Conservation (phyloP, 495 filamentous ascomycete species). For the Oleoguttula mirabilis region DNA sequence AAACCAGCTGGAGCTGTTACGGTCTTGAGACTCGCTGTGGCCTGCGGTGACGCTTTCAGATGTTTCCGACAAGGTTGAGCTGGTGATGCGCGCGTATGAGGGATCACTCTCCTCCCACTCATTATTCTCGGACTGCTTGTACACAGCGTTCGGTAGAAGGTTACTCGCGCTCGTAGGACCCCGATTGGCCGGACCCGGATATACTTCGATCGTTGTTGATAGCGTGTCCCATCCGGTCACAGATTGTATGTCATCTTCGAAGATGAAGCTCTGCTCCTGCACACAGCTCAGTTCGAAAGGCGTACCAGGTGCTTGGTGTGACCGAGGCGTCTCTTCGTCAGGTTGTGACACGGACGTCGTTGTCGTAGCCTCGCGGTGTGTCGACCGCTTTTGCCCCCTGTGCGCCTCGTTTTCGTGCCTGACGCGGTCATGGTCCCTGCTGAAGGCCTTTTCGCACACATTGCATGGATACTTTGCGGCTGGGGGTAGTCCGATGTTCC, state of each 20-base stretch:
- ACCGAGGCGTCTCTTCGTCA: not conserved
- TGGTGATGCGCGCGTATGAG: not conserved
- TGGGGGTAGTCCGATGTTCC: not conserved
- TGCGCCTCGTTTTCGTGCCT: constrained; percentile 11
- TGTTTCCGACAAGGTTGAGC: not conserved
- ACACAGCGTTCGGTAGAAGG: not conserved
- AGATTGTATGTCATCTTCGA: not conserved
- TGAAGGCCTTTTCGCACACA: constrained; percentile 2
- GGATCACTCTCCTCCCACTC: not conserved
- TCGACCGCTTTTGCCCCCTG: not conserved
- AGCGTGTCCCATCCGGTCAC: not conserved
- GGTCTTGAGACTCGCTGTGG: not conserved
- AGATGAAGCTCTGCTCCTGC: not conserved
- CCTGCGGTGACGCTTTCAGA: not conserved
- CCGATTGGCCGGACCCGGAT: not conserved
- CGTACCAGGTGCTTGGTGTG: no score
- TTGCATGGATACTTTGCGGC: not conserved
- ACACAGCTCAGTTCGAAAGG: no score
- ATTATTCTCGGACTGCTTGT: not conserved
- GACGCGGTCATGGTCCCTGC: constrained; percentile 1
- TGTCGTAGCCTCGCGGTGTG: not conserved
- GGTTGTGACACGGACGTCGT: not conserved
- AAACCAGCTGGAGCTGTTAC: constrained; percentile 6
- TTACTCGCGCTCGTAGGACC: not conserved
- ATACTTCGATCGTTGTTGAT: not conserved